A percentile compares a stretch with the other conserved stretches of the same genome.
phyloP scores from a whole-genome alignment of 345 rosid genomes.

The Brassica napus region DNA sequence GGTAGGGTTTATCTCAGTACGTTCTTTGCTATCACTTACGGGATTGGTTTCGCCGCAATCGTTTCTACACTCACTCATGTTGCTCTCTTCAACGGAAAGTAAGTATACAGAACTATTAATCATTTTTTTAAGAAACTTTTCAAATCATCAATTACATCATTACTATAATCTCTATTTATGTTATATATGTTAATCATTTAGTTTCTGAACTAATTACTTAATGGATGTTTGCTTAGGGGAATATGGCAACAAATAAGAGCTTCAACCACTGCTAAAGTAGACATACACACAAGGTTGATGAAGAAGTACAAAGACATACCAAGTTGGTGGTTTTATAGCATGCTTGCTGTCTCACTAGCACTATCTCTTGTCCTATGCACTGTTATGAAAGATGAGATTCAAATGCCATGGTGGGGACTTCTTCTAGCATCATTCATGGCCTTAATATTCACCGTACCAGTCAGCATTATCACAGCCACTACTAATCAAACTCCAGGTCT shows the following conservation, averaged over 20 bases:
- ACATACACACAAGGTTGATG: constrained; percentile 67
- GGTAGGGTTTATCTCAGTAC: constrained; percentile 52
- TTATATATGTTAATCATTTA: not conserved
- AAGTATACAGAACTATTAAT: constrained; percentile 5
- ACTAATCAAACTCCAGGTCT: constrained; percentile 62
- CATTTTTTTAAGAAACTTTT: not conserved
- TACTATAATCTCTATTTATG: no score
- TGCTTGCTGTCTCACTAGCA: constrained; percentile 40
- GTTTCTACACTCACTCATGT: constrained; percentile 55
- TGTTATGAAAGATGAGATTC: constrained; percentile 53
- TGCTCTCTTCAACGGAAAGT: constrained; percentile 65
- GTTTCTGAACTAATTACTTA: not conserved
- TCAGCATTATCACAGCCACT: constrained; percentile 62
- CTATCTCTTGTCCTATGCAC: constrained; percentile 54
- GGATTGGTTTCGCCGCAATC: constrained; percentile 63
- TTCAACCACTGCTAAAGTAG: constrained; percentile 47
- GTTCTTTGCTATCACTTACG: constrained; percentile 55
- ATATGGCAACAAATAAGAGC: constrained; percentile 53
- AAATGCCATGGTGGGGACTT: constrained; percentile 79
- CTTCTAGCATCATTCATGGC: constrained; percentile 57
- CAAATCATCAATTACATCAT: not conserved
- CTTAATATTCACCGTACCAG: constrained; percentile 51
- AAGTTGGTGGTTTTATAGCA: constrained; percentile 56
- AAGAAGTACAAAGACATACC: constrained; percentile 59
- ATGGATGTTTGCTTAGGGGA: constrained; percentile 38